Evolutionary conservation across 2,329 filamentous ascomycete species (phyloP), one percentile per base, ranked within the genome.

Genomic region (Penicillium brasilianum): DNA sequence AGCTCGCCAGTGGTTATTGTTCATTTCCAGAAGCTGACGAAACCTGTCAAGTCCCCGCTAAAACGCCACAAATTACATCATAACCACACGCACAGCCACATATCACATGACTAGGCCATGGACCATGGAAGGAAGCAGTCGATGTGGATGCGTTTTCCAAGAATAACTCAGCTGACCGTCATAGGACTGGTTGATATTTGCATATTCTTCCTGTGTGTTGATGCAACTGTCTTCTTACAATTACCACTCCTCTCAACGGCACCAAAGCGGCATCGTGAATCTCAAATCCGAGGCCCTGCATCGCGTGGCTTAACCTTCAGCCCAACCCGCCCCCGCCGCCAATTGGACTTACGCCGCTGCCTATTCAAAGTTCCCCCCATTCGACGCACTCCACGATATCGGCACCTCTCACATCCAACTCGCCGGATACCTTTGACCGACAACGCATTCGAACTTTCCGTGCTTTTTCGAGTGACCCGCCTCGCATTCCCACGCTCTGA

Each of bases 311-410:
- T 28, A 57, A 39, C 20, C 20, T 50, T 50, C 46, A 57, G 55
- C 30, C 55, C 37, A 54, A 41, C 22, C 52, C 37, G 36, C 39
- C 58, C 61, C 57, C 34, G 34, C 58, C 54, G 56, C 63, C 58
- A 60, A 60, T 63, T 44, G 46, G 43, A 44, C 51, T 58, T 61
- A 60, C 63, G 62, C 65, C 66, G 68, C 57, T 69, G 67, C 67
- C 67, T 68, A 61, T 43, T 57, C 57, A n/a, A 46, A 60, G 18
- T 41, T 30, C 39, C 50, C 34, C 49, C 49, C 34, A 53, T 39
- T 30, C 13, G 50, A 25, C 50, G 28, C 34, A 25, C n/a, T 37
- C 49, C 46, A 43, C 41, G 16, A 11, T 49, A 46, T 52, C 50
- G 20, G 36, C 25, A 55, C 14, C 37, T 39, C 46, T 41, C 46